phyloP scores from a whole-genome alignment of 352 stramenopile genomes.

The Globisporangium barbulae region DNA sequence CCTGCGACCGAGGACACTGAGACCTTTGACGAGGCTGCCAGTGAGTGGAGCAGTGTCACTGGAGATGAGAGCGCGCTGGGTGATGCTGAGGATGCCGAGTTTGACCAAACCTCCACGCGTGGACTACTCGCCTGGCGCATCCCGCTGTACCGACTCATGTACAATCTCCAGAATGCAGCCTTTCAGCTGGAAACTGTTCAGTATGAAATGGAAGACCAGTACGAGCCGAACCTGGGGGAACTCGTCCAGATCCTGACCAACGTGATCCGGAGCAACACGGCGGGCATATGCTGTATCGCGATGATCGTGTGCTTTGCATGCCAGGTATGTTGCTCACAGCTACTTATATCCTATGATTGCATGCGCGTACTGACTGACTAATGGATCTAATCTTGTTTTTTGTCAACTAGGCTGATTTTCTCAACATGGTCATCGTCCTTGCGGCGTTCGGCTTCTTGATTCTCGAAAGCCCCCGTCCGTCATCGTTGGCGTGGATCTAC shows the following conservation, averaged over 20 bases:
- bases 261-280: conserved; percentile 62
- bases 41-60: conserved; percentile 84
- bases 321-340: conserved; percentile 39
- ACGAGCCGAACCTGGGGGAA: conserved; percentile 56
- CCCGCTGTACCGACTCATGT: conserved; percentile 62
- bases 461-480: conserved; percentile 70
- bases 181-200: conserved; percentile 61
- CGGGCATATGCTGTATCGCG: conserved; percentile 51
- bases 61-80: conserved; percentile 79
- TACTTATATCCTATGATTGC: neutral
- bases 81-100: conserved; percentile 78
- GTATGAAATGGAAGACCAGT: conserved; percentile 80
- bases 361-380: neutral
- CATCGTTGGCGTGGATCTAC: conserved; percentile 57
- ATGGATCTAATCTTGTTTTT: conserved; percentile 3
- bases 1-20: conserved; percentile 27
- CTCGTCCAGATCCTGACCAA: conserved; percentile 61
- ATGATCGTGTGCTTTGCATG: conserved; percentile 70
- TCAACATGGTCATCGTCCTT: conserved; percentile 80
- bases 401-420: conserved; percentile 53
- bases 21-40: conserved; percentile 61
- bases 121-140: conserved; percentile 51
- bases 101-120: conserved; percentile 35
- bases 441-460: conserved; percentile 66
- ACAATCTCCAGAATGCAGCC: conserved; percentile 67